Conservation (phyloP, 352 stramenopile species). For the Aphanomyces astaci region DNA sequence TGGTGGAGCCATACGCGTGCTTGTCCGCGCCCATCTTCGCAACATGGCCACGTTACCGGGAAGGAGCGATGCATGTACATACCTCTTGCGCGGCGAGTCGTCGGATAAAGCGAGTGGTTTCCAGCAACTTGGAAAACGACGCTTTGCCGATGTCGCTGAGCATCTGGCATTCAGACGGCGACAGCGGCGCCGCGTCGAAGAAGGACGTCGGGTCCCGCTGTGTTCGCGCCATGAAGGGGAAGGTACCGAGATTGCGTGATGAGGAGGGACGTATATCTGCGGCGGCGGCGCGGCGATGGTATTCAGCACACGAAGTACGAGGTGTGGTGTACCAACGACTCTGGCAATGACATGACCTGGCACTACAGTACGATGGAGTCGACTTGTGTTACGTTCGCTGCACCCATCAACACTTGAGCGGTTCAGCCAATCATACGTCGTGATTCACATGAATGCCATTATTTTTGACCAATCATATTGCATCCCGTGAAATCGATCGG, state of each 20-base stretch:
- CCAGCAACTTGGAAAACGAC: conserved; percentile 20
- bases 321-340: background rate
- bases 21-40: background rate
- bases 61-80: background rate
- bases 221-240: background rate
- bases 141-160: conserved; percentile 20
- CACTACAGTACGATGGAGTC: background rate
- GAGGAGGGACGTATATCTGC: background rate
- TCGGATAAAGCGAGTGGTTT: conserved; percentile 17
- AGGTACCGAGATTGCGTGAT: background rate
- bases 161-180: conserved; percentile 16
- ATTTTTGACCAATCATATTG: background rate
- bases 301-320: background rate
- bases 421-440: too few species aligned
- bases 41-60: background rate
- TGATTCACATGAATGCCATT: too few species aligned
- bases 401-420: too few species aligned
- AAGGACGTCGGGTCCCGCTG: conserved; percentile 2
- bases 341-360: background rate
- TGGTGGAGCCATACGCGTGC: conserved; percentile 7
- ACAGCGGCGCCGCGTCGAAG: conserved; percentile 16
- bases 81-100: conserved; percentile 7
- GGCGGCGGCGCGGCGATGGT: background rate
- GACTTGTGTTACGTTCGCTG: background rate
- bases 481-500: too few species aligned